A percentile compares a stretch with the other conserved stretches of the same genome.
These are phyloP conservation scores for Euryodendron excelsum DNA, from an alignment of 148 eudicot genomes.

Conservation along the genomic window DNA sequence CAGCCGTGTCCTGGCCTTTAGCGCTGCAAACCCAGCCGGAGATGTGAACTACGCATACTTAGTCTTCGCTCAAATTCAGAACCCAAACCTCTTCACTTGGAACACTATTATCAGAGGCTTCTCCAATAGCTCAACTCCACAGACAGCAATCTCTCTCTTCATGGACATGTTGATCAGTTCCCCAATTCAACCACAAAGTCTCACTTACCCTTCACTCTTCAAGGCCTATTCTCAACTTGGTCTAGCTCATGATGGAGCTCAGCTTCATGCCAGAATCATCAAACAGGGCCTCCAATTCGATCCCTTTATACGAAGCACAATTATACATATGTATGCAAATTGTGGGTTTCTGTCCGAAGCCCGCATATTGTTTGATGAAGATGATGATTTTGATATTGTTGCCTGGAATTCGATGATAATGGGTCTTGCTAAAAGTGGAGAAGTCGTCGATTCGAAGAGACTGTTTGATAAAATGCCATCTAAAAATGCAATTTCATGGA, in stretches of 20 bases:
- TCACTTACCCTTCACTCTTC: constrained; percentile 58
- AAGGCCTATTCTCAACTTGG: constrained; percentile 56
- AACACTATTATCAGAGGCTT: constrained; percentile 62
- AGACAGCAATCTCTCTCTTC: constrained; percentile 38
- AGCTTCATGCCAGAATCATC: constrained; percentile 51
- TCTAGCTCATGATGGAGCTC: constrained; percentile 36
- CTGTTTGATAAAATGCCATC: constrained; percentile 47
- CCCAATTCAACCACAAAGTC: constrained; percentile 31
- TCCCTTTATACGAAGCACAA: constrained; percentile 39
- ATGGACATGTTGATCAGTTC: constrained; percentile 44
- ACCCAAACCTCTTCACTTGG: constrained; percentile 50
- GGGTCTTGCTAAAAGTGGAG: constrained; percentile 47
- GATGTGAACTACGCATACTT: constrained; percentile 46
- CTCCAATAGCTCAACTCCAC: constrained; percentile 42
- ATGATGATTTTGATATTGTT: constrained; percentile 34
- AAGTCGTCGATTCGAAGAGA: constrained; percentile 35
- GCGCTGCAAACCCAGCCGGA: constrained; percentile 28
- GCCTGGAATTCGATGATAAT: constrained; percentile 63
- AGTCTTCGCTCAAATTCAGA: constrained; percentile 34
- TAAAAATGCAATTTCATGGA: constrained; percentile 47
- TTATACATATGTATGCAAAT: constrained; percentile 50
- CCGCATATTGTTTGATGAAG: constrained; percentile 32
- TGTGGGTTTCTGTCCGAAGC: constrained; percentile 51
- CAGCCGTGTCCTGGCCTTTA: constrained; percentile 44
- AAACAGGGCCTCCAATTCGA: constrained; percentile 40